These are phyloP conservation scores for Coleophoma eucalyptorum DNA, from an alignment of 2,329 filamentous ascomycete genomes.

Conservation along the genomic window DNA sequence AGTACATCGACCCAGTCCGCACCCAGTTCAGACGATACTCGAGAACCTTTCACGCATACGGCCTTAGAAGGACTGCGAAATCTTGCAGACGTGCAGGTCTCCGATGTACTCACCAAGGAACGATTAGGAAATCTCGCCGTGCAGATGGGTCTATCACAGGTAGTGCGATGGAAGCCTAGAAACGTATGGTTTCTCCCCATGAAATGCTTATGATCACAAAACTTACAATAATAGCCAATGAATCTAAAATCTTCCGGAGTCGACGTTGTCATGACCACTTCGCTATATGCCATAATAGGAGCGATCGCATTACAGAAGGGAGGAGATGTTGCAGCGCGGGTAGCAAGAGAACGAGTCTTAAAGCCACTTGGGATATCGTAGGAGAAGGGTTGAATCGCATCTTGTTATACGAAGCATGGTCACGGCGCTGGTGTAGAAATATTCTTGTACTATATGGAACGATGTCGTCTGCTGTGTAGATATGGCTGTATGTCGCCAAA, in stretches of 20 bases:
- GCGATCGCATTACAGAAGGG: conserved; percentile 88
- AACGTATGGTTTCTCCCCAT: conserved; percentile 51
- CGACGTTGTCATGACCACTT: conserved; percentile 69
- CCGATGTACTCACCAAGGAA: conserved; percentile 57
- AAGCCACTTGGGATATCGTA: conserved; percentile 27
- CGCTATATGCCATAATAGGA: conserved; percentile 82
- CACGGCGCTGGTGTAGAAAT: conserved; percentile 17
- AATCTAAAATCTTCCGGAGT: conserved; percentile 71
- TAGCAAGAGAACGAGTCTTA: conserved; percentile 63
- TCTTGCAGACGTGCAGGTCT: conserved; percentile 58
- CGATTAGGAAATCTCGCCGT: conserved; percentile 66
- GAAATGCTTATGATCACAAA: too few relatives aligned
- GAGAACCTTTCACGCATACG: conserved; percentile 66
- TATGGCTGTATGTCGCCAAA: too few relatives aligned
- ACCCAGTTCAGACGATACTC: conserved; percentile 41
- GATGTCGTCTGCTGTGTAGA: background rate
- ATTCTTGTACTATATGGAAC: conserved; percentile 17
- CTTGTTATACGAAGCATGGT: conserved; percentile 9
- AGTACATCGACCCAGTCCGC: conserved; percentile 24
- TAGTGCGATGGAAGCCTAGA: conserved; percentile 86
- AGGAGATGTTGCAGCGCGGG: conserved; percentile 68
- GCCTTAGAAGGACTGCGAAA: conserved; percentile 72
- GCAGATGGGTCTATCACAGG: conserved; percentile 66
- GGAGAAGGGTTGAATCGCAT: background rate
- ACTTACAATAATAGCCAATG: conserved; percentile 42